These are phyloP conservation scores for Medicago lupulina DNA, from an alignment of 306 rosid species.

Conservation along the genomic window DNA sequence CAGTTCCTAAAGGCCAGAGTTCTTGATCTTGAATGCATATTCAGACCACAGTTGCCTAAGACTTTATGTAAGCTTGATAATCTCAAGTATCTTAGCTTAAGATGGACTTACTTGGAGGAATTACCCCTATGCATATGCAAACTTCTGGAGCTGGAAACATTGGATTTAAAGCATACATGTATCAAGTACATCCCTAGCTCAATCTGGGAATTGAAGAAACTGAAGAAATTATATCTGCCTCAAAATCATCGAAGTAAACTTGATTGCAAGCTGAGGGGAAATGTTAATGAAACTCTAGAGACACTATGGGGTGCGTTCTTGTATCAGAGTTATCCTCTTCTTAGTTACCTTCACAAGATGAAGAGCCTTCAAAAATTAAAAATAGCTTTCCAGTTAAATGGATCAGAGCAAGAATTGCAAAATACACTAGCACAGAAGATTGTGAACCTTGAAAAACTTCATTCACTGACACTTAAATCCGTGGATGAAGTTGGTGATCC, in stretches of 20 bases:
- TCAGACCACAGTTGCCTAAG: conserved; percentile 49
- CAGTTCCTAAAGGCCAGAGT: conserved; percentile 35
- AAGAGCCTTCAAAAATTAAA: conserved; percentile 46
- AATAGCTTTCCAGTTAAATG: conserved; percentile 38
- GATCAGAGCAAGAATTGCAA: neutral
- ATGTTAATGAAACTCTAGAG: conserved; percentile 19
- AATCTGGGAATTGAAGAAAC: conserved; percentile 45
- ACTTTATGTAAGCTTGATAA: conserved; percentile 10
- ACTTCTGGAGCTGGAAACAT: conserved; percentile 39
- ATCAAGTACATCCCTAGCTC: conserved; percentile 41
- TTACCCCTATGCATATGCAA: conserved; percentile 44
- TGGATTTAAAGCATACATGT: conserved; percentile 53
- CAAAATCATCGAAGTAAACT: conserved; percentile 26
- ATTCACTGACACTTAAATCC: conserved; percentile 44
- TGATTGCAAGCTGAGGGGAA: conserved; percentile 29
- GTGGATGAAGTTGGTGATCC: conserved; percentile 26
- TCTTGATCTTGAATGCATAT: conserved; percentile 44
- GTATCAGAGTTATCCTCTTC: conserved; percentile 39
- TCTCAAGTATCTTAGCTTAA: conserved; percentile 47
- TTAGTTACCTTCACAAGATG: conserved; percentile 31
- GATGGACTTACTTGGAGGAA: conserved; percentile 45
- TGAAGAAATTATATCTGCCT: conserved; percentile 40
- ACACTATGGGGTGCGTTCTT: conserved; percentile 46
- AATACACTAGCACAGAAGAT: neutral
- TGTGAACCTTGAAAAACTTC: conserved; percentile 33